Percentiles rank a stretch among this genome's conserved stretches.
Evolutionary conservation across 2,329 filamentous ascomycete species (phyloP).

Genomic region (Phyllosticta citriasiana): DNA sequence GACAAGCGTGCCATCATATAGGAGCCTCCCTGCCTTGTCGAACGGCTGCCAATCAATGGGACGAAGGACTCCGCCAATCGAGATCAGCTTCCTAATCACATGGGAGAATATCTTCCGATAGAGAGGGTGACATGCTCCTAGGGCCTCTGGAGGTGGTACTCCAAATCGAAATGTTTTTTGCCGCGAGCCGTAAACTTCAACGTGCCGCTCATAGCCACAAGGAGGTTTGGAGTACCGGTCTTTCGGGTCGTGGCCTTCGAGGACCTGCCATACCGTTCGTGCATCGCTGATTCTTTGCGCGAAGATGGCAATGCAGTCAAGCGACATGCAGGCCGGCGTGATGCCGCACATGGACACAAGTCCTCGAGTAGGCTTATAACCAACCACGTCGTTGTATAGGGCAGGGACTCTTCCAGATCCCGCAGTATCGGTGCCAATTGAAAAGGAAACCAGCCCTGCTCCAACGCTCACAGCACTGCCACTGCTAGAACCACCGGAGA

Average conservation of each 20-base stretch:
- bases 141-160: constrained; percentile 35
- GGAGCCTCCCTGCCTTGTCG: constrained; percentile 42
- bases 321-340: constrained; percentile 45
- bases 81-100: constrained; percentile 18
- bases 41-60: constrained; percentile 32
- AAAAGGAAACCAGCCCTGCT: constrained; percentile 44
- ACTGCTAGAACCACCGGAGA: constrained; percentile 48
- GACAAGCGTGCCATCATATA: constrained; percentile 50
- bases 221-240: constrained; percentile 43
- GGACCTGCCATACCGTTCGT: constrained; percentile 38
- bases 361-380: constrained; percentile 27
- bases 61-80: constrained; percentile 20
- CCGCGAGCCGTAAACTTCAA: constrained; percentile 25
- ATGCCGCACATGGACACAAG: constrained; percentile 48
- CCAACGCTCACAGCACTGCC: constrained; percentile 47
- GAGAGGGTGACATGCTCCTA: constrained; percentile 32
- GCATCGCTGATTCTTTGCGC: constrained; percentile 41
- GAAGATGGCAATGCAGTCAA: constrained; percentile 49
- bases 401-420: constrained; percentile 43
- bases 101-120: constrained; percentile 29
- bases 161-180: constrained; percentile 38
- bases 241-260: constrained; percentile 36
- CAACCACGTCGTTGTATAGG: constrained; percentile 14
- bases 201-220: constrained; percentile 24
- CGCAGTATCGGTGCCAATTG: constrained; percentile 48